Base-by-base conservation (phyloP, 805 yeast genomes). In the Kluyveromyces dobzhanskii region DNA sequence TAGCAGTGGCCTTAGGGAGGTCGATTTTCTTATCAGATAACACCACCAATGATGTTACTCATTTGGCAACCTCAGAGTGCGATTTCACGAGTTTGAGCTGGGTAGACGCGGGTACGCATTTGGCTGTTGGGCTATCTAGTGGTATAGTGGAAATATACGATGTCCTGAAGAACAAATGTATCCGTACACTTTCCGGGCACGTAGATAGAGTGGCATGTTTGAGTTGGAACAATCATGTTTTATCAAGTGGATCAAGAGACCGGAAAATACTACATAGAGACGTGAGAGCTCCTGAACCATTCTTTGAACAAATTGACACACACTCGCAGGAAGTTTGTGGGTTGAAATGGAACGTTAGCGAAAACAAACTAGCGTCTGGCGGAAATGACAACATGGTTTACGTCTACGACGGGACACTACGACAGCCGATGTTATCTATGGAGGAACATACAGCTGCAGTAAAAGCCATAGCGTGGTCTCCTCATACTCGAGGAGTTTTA, bases 301-400 rank as follows among this genome's bases (percentile, higher is more conserved):
- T 69, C 57, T 75, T 85, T 53, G 76, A 78, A 45, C 73, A 76
- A 46, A 66, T 92, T 24, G 80, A 76, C 28, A 67, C 72, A 17
- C 98, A 92, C 61, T 76, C 78, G 40, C 97, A 92, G 62, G 98
- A 92, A 61, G 94, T 92, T 32, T 92, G 98, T 65, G 98, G 98
- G 2, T 70, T 92, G 48, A 79, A 79, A 55, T 92, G 98, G 98
- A 88, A 88, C 53, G 71, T 76, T 4, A 94, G 85, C 40, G 94
- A 85, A 49, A 87, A 90, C 57, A 87, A 85, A 57, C 69, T 92
- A 35, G 98, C 97, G 0, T 80, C 92, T 18, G 98, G 98, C 18
- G 95, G 96, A 32, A 92, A 92, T 57, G 98, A 92, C 62, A 92
- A 92, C 57, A 75, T 51, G 51, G 69, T 92, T 17, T 71, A 75